Evolutionary conservation across 352 stramenopile genomes (phyloP), one percentile per base, ranked within the genome.

Genomic region (Globisporangium orthogonon): DNA sequence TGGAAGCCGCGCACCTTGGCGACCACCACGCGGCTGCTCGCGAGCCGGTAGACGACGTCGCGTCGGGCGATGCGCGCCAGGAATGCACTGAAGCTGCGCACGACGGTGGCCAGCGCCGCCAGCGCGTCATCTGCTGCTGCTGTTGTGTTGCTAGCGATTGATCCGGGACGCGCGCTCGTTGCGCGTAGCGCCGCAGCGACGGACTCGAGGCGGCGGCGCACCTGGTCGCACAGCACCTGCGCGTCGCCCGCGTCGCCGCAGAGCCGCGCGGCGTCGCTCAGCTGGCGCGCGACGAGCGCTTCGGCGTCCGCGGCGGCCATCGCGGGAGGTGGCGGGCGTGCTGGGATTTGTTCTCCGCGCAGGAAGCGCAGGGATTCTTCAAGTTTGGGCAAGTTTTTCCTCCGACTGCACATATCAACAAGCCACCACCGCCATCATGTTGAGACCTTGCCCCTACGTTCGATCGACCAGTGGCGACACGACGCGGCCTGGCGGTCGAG

Each of bases 221-320:
- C 48, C 48, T 61, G 55, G 28, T 61, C 55, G 29, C 55, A 54
- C 55, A 61, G 43, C 13, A 49, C 46, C 39, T 61, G 55, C 28
- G 47, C 46, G 13, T 55, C 55, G 29, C 37, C 45, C 46, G 49
- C 53, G 15, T 48, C 47, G 14, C 53, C 37, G 37, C 37, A 54
- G 47, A 61, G 46, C 37, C 11, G 30, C 15, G 28, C 29, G 13
- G 29, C 14, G 5, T 45, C 28, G 18, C 40, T 48, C 23, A 61
- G 33, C 2, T 50, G 47, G 52, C 35, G 35, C 35, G 35, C 35
- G 35, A 13, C 35, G 35, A 40, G 35, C 35, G 35, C 35, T 10
- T 40, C 6, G 35, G 35, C 35, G 31, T 37, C 7, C 31, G 31
- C 31, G 2, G 7, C 35, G 35, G 35, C 7, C 7, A 13, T 10